A percentile compares a stretch with the other conserved stretches of the same genome.
Conservation (phyloP, 495 filamentous ascomycete species). For the Penicillium longicatenatum region DNA sequence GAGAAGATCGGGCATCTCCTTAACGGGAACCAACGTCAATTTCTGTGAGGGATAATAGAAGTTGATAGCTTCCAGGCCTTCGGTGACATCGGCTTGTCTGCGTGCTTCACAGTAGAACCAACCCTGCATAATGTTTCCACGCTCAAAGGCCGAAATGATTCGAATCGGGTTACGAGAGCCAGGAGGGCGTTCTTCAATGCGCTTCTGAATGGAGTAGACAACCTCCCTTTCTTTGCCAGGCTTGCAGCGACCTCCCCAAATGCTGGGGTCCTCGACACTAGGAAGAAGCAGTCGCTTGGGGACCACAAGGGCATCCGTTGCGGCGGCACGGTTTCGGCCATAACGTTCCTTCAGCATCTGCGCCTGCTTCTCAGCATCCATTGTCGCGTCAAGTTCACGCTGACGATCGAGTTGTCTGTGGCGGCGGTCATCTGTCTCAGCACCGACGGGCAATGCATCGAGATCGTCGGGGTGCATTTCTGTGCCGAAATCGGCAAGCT, state of each 20-base stretch:
- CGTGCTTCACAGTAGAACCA: slow-evolving; percentile 94
- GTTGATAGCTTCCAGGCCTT: slow-evolving; percentile 76
- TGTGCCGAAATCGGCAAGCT: slow-evolving; percentile 79
- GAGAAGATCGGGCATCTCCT: slow-evolving; percentile 97
- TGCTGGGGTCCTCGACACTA: slow-evolving; percentile 91
- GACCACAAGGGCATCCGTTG: slow-evolving; percentile 63
- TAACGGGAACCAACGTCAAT: slow-evolving; percentile 85
- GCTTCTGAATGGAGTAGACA: slow-evolving; percentile 79
- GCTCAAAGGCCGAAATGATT: slow-evolving; percentile 88
- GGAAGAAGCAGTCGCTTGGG: slow-evolving; percentile 89
- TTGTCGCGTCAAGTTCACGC: slow-evolving; percentile 76
- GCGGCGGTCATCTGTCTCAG: slow-evolving; percentile 83
- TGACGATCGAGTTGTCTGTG: slow-evolving; percentile 93
- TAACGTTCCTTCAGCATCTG: slow-evolving; percentile 84
- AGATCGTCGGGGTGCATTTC: slow-evolving; percentile 90
- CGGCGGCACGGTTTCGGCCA: slow-evolving; percentile 62
- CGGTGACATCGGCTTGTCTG: slow-evolving; percentile 79
- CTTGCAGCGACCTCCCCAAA: slow-evolving; percentile 93
- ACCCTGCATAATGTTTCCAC: slow-evolving; percentile 83
- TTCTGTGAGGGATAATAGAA: slow-evolving; percentile 84
- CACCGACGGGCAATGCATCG: slow-evolving; percentile 74
- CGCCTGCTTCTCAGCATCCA: slow-evolving; percentile 94
- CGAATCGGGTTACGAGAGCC: slow-evolving; percentile 73
- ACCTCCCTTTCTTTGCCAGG: slow-evolving; percentile 93
- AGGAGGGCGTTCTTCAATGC: slow-evolving; percentile 72